phyloP scores from a whole-genome alignment of 208 protist species.

The Trypanosoma lewisi region DNA sequence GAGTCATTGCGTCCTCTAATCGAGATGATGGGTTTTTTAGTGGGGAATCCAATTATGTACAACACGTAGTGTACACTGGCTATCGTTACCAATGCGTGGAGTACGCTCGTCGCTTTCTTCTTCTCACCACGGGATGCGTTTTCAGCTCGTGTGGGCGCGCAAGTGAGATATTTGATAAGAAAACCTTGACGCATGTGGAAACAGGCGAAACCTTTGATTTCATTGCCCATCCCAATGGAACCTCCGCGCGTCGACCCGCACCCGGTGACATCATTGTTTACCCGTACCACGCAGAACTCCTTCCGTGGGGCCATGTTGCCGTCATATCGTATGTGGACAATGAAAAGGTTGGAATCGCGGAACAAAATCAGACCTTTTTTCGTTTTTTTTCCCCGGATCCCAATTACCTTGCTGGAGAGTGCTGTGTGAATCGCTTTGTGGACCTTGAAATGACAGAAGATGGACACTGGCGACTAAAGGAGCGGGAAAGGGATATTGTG shows the following conservation, averaged over 20 bases:
- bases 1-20: conserved; percentile 68
- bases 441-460: conserved; percentile 31
- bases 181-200: conserved; percentile 55
- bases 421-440: conserved; percentile 58
- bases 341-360: conserved; percentile 54
- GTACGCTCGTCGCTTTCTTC: conserved; percentile 71
- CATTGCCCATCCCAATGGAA: conserved; percentile 50
- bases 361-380: conserved; percentile 75
- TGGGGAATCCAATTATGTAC: conserved; percentile 75
- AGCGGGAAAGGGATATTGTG: conserved; percentile 8
- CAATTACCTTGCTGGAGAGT: conserved; percentile 57
- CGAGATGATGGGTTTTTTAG: conserved; percentile 82
- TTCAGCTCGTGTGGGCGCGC: conserved; percentile 66
- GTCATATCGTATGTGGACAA: conserved; percentile 76
- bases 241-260: conserved; percentile 31
- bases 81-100: conserved; percentile 84
- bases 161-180: conserved; percentile 71
- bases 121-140: conserved; percentile 71
- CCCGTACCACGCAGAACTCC: conserved; percentile 42
- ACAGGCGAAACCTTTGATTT: conserved; percentile 48
- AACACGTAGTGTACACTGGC: conserved; percentile 62
- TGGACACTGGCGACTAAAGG: conserved; percentile 43
- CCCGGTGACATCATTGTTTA: conserved; percentile 74
- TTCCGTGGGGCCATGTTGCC: conserved; percentile 70
- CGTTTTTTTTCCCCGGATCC: conserved; percentile 44